Evolutionary conservation across 2,329 filamentous ascomycete genomes (phyloP), one percentile per base, ranked within the genome.

Genomic region (Davidsoniella australis): DNA sequence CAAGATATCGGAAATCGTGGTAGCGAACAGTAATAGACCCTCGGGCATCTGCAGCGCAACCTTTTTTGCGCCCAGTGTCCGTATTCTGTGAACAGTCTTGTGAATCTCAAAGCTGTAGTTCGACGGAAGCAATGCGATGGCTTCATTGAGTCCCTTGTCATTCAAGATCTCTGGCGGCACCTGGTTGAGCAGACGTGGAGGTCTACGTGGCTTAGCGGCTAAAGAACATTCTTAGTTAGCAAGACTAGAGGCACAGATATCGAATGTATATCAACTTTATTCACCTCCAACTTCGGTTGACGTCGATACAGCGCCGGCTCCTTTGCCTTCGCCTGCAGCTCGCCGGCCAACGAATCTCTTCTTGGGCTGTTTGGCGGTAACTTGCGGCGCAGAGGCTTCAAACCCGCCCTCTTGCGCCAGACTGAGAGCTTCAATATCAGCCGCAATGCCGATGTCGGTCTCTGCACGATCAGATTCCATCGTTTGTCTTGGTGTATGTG

Each of bases 51-150:
- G 91, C n/a, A 98, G 71, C 0, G 89, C 93, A 2, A 98, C 80
- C 56, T 80, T 82, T 61, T 80, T 89, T 1, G 88, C 80, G 7
- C 75, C 78, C 7, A 82, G 78, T 1, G 80, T 82, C 41, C 85
- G 82, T 63, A 98, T 88, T 44, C 89, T 80, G 65, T 96, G 87
- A 58, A 98, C 93, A 7, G 91, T 98, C 68, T 98, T 98, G 62
- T 86, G 91, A 50, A 98, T 87, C 68, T 98, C 91, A 62, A 98
- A 98, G 58, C 85, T 89, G 72, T 98, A 98, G 69, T 98, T 98
- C n/a, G 77, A 69, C 1, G 91, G 91, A 2, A 98, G 76, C 29
- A 98, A 74, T 5, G 78, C 72, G 52, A 96, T 87, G 3, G 91
- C 91, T 41, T 80, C 82, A 63, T 89, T 89, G 59, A 98, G 83